These are phyloP conservation scores for Pestalotiopsis sp. DNA, from an alignment of 2,329 filamentous ascomycete genomes.

Conservation along the genomic window DNA sequence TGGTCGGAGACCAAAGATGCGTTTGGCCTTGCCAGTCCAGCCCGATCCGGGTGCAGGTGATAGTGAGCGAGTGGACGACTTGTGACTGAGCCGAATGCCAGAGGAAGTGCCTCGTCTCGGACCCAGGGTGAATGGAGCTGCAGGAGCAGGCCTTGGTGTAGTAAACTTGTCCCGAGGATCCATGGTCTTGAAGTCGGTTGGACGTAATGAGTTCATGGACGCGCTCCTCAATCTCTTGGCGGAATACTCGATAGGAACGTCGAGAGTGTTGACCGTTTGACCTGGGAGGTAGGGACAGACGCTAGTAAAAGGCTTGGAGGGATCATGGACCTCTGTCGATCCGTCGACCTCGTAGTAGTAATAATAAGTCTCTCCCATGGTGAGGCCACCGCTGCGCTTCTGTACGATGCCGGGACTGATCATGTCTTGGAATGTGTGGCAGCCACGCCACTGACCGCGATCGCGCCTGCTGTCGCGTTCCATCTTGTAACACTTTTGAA, in stretches of 20 bases:
- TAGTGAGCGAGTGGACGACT: conserved; percentile 45
- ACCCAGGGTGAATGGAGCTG: conserved; percentile 44
- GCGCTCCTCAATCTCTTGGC: conserved; percentile 60
- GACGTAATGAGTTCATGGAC: conserved; percentile 63
- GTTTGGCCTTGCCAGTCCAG: conserved; percentile 48
- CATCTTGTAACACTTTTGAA: conserved; percentile 77
- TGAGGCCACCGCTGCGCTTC: conserved; percentile 76
- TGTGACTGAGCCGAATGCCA: conserved; percentile 31
- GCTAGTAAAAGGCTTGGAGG: conserved; percentile 72
- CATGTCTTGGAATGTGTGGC: conserved; percentile 84
- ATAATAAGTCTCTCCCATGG: conserved; percentile 93
- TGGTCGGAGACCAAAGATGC: conserved; percentile 50
- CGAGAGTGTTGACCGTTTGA: conserved; percentile 82
- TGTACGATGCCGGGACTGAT: conserved; percentile 73
- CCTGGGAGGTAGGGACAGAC: conserved; percentile 85
- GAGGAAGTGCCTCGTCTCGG: conserved; percentile 37
- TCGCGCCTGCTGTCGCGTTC: conserved; percentile 77
- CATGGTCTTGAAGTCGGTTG: conserved; percentile 70
- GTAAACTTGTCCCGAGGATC: conserved; percentile 77
- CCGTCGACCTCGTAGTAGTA: conserved; percentile 94
- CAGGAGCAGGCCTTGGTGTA: conserved; percentile 63
- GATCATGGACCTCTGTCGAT: conserved; percentile 75
- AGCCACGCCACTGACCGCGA: conserved; percentile 80
- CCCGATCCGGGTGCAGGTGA: conserved; percentile 50
- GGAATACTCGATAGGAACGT: conserved; percentile 73